Percentiles rank a stretch among this genome's conserved stretches.
Conservation (phyloP, 2,329 filamentous ascomycete genomes). For the Aspergillus awamori region DNA sequence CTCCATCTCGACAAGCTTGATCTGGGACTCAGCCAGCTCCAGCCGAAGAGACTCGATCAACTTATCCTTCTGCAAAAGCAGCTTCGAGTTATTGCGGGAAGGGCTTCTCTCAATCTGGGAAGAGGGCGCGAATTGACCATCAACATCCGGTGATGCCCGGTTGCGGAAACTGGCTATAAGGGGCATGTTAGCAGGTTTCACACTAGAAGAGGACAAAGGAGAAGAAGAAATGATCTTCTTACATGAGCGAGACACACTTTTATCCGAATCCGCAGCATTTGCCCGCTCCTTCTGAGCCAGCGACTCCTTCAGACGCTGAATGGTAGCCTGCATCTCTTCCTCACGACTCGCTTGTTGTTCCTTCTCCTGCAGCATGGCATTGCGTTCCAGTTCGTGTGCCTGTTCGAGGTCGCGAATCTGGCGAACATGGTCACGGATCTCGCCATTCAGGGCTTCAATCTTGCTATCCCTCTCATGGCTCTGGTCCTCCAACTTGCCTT, state of each 20-base stretch:
- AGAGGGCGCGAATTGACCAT: constrained; percentile 83
- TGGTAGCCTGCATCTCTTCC: constrained; percentile 86
- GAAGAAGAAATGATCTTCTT: constrained; percentile 33
- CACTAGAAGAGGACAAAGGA: neutral
- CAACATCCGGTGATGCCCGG: constrained; percentile 64
- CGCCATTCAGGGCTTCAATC: constrained; percentile 77
- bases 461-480: constrained; percentile 84
- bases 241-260: constrained; percentile 56
- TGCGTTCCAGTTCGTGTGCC: constrained; percentile 88
- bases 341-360: constrained; percentile 82
- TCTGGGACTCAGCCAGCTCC: constrained; percentile 91
- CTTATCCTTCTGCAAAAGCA: constrained; percentile 93
- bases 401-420: constrained; percentile 89
- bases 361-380: constrained; percentile 85
- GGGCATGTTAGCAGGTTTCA: constrained; percentile 24
- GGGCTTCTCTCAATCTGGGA: constrained; percentile 84
- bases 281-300: constrained; percentile 72
- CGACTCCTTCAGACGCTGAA: constrained; percentile 88
- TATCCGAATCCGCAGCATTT: constrained; percentile 54
- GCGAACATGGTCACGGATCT: constrained; percentile 79
- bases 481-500: constrained; percentile 82
- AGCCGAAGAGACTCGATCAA: constrained; percentile 89
- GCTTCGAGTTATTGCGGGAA: constrained; percentile 83
- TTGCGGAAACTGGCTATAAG: constrained; percentile 51
- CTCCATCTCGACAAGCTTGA: constrained; percentile 92